These are phyloP conservation scores for Cryphonectria radicalis DNA, from an alignment of 2,329 filamentous ascomycete species.

Conservation along the genomic window DNA sequence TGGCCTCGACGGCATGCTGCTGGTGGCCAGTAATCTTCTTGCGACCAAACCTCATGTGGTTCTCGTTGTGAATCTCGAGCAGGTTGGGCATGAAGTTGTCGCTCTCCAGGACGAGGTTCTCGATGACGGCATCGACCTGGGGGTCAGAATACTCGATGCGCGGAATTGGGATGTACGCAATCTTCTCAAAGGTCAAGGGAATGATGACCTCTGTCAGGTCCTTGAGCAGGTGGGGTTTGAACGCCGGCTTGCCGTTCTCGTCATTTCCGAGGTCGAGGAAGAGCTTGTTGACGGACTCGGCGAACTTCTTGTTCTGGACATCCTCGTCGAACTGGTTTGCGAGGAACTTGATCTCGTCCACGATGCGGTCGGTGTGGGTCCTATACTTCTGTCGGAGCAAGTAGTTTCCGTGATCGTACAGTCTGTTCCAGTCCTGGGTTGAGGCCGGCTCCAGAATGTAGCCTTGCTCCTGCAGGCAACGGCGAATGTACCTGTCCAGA, in stretches of 20 bases:
- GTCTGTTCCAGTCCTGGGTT: slow-evolving; percentile 77
- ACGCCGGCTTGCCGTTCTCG: slow-evolving; percentile 77
- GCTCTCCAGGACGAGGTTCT: slow-evolving; percentile 93
- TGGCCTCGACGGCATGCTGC: slow-evolving; percentile 80
- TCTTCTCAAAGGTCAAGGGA: slow-evolving; percentile 78
- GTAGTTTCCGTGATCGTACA: slow-evolving; percentile 85
- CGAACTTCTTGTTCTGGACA: slow-evolving; percentile 82
- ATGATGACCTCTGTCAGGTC: slow-evolving; percentile 87
- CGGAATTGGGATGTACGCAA: slow-evolving; percentile 89
- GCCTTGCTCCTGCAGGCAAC: slow-evolving; percentile 84
- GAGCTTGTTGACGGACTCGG: slow-evolving; percentile 75
- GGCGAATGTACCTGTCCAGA: slow-evolving; percentile 77
- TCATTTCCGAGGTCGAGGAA: slow-evolving; percentile 90
- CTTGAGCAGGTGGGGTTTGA: slow-evolving; percentile 92
- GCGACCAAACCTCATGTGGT: slow-evolving; percentile 93
- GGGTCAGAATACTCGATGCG: slow-evolving; percentile 90
- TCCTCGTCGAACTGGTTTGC: slow-evolving; percentile 89
- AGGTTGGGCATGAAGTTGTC: slow-evolving; percentile 97
- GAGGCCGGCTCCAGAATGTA: slow-evolving; percentile 85
- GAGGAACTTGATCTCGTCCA: slow-evolving; percentile 90
- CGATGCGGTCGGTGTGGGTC: slow-evolving; percentile 79
- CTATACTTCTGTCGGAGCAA: slow-evolving; percentile 89
- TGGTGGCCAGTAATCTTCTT: slow-evolving; percentile 82
- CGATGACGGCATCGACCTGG: slow-evolving; percentile 83
- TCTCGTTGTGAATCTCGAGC: slow-evolving; percentile 85